Evolutionary conservation across 148 eudicot species (phyloP).

Genomic region (Diospyros kaki): DNA sequence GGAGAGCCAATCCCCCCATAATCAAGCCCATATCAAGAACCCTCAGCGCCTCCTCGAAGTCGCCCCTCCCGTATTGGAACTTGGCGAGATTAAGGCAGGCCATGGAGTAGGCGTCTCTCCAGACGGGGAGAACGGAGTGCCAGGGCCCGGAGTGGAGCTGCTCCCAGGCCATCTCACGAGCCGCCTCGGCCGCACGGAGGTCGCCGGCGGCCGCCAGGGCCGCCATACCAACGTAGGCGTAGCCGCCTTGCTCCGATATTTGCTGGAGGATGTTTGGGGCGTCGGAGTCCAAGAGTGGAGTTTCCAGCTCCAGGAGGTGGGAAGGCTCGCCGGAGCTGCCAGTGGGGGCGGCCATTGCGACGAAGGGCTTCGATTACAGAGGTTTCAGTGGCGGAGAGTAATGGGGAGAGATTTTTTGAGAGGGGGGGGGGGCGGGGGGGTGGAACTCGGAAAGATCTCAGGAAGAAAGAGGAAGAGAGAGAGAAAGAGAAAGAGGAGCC

Average conservation of each 20-base stretch:
- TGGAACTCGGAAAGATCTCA: no score
- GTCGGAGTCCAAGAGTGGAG: constrained; percentile 46
- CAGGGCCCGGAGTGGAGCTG: constrained; percentile 95
- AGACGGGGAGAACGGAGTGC: constrained; percentile 68
- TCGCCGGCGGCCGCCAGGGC: constrained; percentile 39
- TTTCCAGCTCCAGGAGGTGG: constrained; percentile 29
- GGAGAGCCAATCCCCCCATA: constrained; percentile 72
- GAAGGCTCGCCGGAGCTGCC: constrained; percentile 1
- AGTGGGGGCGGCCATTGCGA: constrained; percentile 9
- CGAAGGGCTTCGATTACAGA: not conserved
- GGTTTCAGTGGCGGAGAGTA: no score
- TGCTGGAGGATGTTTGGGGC: constrained; percentile 34
- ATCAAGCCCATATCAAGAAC: constrained; percentile 83
- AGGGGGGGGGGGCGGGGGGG: no score
- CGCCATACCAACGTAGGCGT: constrained; percentile 59
- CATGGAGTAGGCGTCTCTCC: constrained; percentile 94
- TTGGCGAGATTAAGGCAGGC: constrained; percentile 78
- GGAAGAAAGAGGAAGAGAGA: no score
- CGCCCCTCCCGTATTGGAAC: constrained; percentile 30
- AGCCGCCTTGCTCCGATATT: constrained; percentile 71
- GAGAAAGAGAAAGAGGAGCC: no score
- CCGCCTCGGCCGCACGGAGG: constrained; percentile 73
- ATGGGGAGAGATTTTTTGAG: no score
- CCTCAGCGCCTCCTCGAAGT: constrained; percentile 46
- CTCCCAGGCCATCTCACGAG: constrained; percentile 99